Conservation (phyloP, 225 moss, liverwort and hornwort genomes). For the Physcomitrellopsis africana region DNA sequence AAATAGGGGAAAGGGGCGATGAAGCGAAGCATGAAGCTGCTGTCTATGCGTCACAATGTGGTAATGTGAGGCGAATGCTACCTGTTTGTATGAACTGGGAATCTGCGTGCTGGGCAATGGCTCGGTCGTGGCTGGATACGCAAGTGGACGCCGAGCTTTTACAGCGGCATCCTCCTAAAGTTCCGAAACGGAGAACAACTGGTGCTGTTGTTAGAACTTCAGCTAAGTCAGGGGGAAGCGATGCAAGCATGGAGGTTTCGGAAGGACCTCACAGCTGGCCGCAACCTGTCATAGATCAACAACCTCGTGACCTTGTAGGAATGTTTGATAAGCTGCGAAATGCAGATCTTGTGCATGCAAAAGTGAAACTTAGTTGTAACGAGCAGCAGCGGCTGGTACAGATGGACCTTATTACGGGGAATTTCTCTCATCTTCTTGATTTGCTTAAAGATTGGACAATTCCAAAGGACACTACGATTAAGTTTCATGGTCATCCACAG, state of each 20-base stretch:
- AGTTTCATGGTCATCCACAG: constrained; percentile 96
- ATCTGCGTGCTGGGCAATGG: constrained; percentile 95
- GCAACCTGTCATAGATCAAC: constrained; percentile 83
- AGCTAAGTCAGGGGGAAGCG: constrained; percentile 36
- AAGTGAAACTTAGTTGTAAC: constrained; percentile 87
- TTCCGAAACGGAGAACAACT: constrained; percentile 31
- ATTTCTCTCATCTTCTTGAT: constrained; percentile 89
- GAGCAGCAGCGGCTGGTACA: constrained; percentile 91
- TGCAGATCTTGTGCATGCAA: constrained; percentile 93
- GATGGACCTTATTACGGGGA: constrained; percentile 96
- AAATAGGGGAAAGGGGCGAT: constrained; percentile 76
- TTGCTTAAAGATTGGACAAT: constrained; percentile 88
- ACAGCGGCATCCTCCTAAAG: constrained; percentile 62
- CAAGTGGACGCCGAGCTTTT: constrained; percentile 87
- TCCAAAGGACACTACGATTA: constrained; percentile 69
- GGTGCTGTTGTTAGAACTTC: constrained; percentile 21
- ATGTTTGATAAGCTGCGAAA: constrained; percentile 92
- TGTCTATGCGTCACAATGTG: constrained; percentile 88
- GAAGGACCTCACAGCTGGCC: constrained; percentile 83
- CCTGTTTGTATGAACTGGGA: constrained; percentile 95
- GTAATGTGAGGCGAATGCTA: constrained; percentile 94
- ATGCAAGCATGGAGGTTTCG: constrained; percentile 42
- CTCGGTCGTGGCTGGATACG: constrained; percentile 85
- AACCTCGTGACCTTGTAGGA: constrained; percentile 85
- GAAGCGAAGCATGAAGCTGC: constrained; percentile 96